These are phyloP conservation scores for Cladophialophora exuberans DNA, from an alignment of 2,329 filamentous ascomycete species.

Conservation along the genomic window DNA sequence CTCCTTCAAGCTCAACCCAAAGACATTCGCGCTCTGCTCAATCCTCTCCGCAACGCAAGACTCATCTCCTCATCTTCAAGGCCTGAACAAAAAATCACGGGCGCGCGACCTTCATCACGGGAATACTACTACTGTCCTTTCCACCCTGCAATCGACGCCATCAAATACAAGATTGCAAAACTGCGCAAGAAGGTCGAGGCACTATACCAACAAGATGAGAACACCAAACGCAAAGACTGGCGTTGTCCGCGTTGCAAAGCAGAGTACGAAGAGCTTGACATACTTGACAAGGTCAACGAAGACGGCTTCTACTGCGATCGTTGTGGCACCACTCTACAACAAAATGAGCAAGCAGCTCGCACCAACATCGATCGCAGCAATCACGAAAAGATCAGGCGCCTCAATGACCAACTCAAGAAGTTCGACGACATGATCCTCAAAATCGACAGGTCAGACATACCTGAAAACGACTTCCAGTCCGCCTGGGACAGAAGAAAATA, in stretches of 20 bases:
- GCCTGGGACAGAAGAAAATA: slow-evolving; percentile 54
- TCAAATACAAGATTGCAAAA: slow-evolving; percentile 90
- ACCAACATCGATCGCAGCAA: slow-evolving; percentile 49
- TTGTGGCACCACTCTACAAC: slow-evolving; percentile 60
- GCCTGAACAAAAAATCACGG: slow-evolving; percentile 77
- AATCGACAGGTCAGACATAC: slow-evolving; percentile 48
- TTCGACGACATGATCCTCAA: slow-evolving; percentile 53
- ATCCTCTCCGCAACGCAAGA: slow-evolving; percentile 80
- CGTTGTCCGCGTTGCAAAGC: slow-evolving; percentile 79
- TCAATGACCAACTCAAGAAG: slow-evolving; percentile 52
- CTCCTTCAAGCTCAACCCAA: slow-evolving; percentile 89
- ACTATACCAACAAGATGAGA: slow-evolving; percentile 75
- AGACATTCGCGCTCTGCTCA: slow-evolving; percentile 86
- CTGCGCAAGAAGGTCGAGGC: slow-evolving; percentile 88
- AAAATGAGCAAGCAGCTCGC: slow-evolving; percentile 48
- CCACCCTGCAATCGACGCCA: slow-evolving; percentile 89
- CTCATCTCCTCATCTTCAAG: slow-evolving; percentile 74
- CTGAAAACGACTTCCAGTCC: slow-evolving; percentile 53
- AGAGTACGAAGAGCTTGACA: slow-evolving; percentile 89
- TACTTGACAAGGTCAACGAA: slow-evolving; percentile 71
- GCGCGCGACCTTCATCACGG: slow-evolving; percentile 77
- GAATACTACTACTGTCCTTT: slow-evolving; percentile 99
- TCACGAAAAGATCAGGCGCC: slow-evolving; percentile 54
- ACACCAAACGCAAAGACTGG: slow-evolving; percentile 74
- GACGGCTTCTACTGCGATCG: slow-evolving; percentile 81